phyloP scores from a whole-genome alignment of 1,284 basidiomycete species.

The Mycena citricolor region DNA sequence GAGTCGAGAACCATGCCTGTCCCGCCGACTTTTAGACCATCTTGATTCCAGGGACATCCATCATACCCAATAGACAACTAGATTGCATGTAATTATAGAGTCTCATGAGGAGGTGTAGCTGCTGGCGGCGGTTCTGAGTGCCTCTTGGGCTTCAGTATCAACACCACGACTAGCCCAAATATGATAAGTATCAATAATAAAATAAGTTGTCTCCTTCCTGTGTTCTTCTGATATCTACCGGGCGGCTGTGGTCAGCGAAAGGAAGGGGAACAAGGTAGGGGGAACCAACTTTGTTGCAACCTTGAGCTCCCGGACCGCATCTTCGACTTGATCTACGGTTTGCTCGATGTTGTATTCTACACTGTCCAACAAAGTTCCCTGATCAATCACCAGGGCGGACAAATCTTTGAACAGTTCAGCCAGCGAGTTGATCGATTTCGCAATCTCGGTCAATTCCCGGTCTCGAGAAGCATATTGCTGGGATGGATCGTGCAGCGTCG shows the following conservation, averaged over 20 bases:
- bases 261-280: not conserved
- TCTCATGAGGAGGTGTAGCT: conserved; percentile 21
- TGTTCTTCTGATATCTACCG: conserved; percentile 86
- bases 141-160: conserved; percentile 23
- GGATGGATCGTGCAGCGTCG: conserved; percentile 39
- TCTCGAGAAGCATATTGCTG: conserved; percentile 66
- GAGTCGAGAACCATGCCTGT: no score
- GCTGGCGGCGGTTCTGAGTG: conserved; percentile 29
- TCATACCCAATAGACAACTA: no score
- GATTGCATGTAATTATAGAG: conserved; percentile 3
- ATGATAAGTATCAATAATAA: conserved; percentile 90
- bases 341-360: conserved; percentile 98
- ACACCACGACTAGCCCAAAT: conserved; percentile 70
- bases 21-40: no score
- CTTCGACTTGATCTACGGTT: conserved; percentile 78
- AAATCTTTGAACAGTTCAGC: conserved; percentile 97
- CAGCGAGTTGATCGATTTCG: conserved; percentile 86
- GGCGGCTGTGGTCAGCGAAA: conserved; percentile 3
- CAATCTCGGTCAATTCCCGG: conserved; percentile 87
- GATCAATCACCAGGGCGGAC: conserved; percentile 91
- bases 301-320: conserved; percentile 84
- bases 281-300: conserved; percentile 71
- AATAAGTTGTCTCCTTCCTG: conserved; percentile 90
- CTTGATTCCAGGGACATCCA: no score
- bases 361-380: conserved; percentile 94